Evolutionary conservation across 108 stramenopile species (phyloP), one percentile per base, ranked within the genome.

Genomic region (Discostella pseudostelligera): DNA sequence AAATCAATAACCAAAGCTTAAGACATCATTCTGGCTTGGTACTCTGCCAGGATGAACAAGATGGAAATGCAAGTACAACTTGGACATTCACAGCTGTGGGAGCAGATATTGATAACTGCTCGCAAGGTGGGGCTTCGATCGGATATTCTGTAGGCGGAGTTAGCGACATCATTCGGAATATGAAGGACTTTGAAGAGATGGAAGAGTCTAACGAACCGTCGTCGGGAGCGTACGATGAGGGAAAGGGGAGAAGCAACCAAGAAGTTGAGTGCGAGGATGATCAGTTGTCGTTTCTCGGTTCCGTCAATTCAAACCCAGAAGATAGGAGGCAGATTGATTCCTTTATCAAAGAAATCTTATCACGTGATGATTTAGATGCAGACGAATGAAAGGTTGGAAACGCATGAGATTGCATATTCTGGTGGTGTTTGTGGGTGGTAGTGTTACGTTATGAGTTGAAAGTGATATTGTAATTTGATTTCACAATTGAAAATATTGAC

Each of bases 181-280:
- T 50, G 49, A 24, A 50, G 49, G 32, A 32, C 5, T 50, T 25
- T 50, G 49, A 50, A 11, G 49, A 50, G 25, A 25, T n/a, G 49
- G 22, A 4, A 9, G 25, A 21, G 49, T 24, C 49, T 1, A 50
- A 20, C 1, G 22, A 50, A 20, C 8, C 21, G 1, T 2, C 11
- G 12, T 50, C 6, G 49, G 49, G 21, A 9, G 14, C 5, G 12
- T 24, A 17, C 20, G 46, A 47, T 17, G 46, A 47, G 46, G 16
- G 16, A 20, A 47, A 47, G 16, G 46, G 46, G 46, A 17, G 16
- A 47, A 32, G 5, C 32, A 32, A 32, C 5, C 32, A 32, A 32
- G 32, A 32, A 32, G 32, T 32, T 5, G 32, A 32, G 4, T 32
- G 5, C 32, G 32, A 32, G 32, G 32, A 32, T 32, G 32, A 32